Conservation (phyloP, 768 basidiomycete species). For the Boletus vinaceobasis region DNA sequence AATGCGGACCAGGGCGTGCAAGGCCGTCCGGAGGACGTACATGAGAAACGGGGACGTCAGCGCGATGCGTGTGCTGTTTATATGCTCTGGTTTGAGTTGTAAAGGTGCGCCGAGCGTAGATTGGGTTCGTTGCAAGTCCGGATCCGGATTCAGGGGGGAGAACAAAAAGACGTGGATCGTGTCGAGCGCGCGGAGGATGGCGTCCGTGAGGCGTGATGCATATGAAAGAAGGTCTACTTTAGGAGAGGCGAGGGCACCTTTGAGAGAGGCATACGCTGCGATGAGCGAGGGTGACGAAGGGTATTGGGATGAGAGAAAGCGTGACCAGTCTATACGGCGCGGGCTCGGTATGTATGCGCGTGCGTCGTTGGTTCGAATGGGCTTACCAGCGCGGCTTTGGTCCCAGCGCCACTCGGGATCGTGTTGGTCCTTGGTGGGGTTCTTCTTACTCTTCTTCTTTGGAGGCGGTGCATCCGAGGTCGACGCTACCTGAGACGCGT, state of each 20-base stretch:
- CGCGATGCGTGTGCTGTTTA: slow-evolving; percentile 17
- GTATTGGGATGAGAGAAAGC: slow-evolving; percentile 15
- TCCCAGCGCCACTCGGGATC: slow-evolving; percentile 22
- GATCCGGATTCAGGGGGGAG: background rate
- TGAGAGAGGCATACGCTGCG: slow-evolving; percentile 21
- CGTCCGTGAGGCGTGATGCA: slow-evolving; percentile 17
- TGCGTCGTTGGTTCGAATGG: no score
- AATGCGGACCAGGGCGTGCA: slow-evolving; percentile 16
- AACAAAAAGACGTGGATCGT: slow-evolving; percentile 21
- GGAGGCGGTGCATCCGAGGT: slow-evolving; percentile 19
- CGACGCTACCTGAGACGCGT: slow-evolving; percentile 10
- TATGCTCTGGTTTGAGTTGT: slow-evolving; percentile 7
- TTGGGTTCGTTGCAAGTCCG: background rate
- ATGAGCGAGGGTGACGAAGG: slow-evolving; percentile 25
- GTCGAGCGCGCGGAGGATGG: slow-evolving; percentile 17
- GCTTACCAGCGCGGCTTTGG: slow-evolving; percentile 16
- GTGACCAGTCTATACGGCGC: slow-evolving; percentile 19
- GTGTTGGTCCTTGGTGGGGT: slow-evolving; percentile 10
- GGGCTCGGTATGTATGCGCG: background rate
- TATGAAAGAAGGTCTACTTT: slow-evolving; percentile 1
- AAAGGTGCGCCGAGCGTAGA: background rate
- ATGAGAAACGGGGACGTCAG: slow-evolving; percentile 23
- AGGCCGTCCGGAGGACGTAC: slow-evolving; percentile 18
- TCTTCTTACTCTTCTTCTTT: slow-evolving; percentile 29
- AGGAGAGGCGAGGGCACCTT: slow-evolving; percentile 11